Evolutionary conservation across 352 stramenopile species (phyloP), one percentile per base, ranked within the genome.

Genomic region (Pythium angustatum): DNA sequence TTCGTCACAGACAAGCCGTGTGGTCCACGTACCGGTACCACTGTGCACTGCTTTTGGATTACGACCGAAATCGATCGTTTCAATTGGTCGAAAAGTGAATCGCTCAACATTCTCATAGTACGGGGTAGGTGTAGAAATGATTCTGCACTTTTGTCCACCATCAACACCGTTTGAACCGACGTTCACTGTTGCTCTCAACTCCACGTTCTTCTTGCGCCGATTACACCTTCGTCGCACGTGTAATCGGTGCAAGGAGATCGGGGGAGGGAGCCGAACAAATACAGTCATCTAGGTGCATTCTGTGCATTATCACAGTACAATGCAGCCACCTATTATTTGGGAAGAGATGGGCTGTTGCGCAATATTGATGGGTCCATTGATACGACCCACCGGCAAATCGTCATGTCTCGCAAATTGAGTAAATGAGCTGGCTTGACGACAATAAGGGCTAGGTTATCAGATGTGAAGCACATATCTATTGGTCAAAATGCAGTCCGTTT

Each of bases 131-230:
- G 14, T 38, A 45, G 2, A 0, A 4, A 33, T 60, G 53, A 60
- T 60, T 60, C 38, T 45, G 53, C 53, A 31, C 26, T 26, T 34
- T 47, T 9, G 27, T 17, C 36, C 38, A 51, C 24, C 53, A 50
- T 58, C 53, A 60, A 45, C 53, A 60, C 44, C 27, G 21, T 57
- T 26, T 6, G n/a, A n/a, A n/a, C n/a, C n/a, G n/a, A n/a, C n/a
- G n/a, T n/a, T n/a, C n/a, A n/a, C n/a, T n/a, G n/a, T n/a, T n/a
- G n/a, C n/a, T n/a, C n/a, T n/a, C n/a, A n/a, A n/a, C n/a, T n/a
- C n/a, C n/a, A n/a, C n/a, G n/a, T n/a, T n/a, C n/a, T n/a, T n/a
- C n/a, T n/a, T n/a, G n/a, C n/a, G n/a, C n/a, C n/a, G n/a, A n/a
- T n/a, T n/a, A n/a, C n/a, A n/a, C n/a, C n/a, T n/a, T n/a, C n/a